A percentile compares a stretch with the other conserved stretches of the same genome.
Evolutionary conservation across 2,329 filamentous ascomycete species (phyloP).

Genomic region (Fusarium vanettenii): DNA sequence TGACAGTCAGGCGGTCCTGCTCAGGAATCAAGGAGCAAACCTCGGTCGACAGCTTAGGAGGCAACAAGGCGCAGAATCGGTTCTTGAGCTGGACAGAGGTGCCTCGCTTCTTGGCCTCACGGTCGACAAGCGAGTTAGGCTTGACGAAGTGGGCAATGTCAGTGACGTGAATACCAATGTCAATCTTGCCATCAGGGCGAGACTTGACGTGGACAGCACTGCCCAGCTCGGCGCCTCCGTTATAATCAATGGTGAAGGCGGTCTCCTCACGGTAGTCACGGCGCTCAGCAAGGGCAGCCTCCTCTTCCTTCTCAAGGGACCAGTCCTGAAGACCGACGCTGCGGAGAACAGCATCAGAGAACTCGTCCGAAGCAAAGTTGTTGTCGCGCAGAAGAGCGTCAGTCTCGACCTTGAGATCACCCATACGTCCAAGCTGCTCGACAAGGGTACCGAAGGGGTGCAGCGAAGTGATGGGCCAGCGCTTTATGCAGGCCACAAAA

Average conservation of each 20-base stretch:
- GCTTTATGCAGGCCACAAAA: conserved; percentile 98
- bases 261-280: conserved; percentile 92
- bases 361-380: conserved; percentile 98
- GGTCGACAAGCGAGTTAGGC: conserved; percentile 92
- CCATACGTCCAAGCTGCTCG: conserved; percentile 97
- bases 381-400: conserved; percentile 97
- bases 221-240: conserved; percentile 87
- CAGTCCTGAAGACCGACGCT: conserved; percentile 94
- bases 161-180: conserved; percentile 94
- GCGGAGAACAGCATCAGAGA: conserved; percentile 94
- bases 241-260: conserved; percentile 92
- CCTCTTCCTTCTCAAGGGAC: conserved; percentile 86
- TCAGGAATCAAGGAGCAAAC: conserved; percentile 88
- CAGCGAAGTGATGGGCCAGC: conserved; percentile 99
- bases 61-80: conserved; percentile 87
- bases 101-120: conserved; percentile 97
- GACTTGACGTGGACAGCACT: conserved; percentile 94
- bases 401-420: conserved; percentile 96
- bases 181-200: conserved; percentile 84
- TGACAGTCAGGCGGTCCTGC: conserved; percentile 91
- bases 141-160: conserved; percentile 98
- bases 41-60: conserved; percentile 84
- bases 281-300: conserved; percentile 76
- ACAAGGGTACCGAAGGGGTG: conserved; percentile 98
- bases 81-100: conserved; percentile 96